Percentiles rank a stretch among this genome's conserved stretches.
phyloP scores from a whole-genome alignment of 805 yeast genomes.

The Priceomyces haplophilus region DNA sequence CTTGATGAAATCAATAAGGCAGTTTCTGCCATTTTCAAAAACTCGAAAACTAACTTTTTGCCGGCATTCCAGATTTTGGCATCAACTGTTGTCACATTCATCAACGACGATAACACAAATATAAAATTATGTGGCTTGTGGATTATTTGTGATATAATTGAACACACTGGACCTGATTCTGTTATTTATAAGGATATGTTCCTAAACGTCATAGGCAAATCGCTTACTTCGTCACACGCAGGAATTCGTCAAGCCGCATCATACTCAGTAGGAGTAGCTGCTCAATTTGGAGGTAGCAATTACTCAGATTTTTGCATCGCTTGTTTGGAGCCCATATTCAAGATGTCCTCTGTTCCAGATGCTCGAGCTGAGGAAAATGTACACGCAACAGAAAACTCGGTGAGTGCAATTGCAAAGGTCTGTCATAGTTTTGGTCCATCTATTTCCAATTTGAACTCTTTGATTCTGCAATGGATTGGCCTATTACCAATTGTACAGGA shows the following conservation, averaged over 20 bases:
- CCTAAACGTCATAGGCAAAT: conserved; percentile 59
- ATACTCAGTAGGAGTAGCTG: conserved; percentile 80
- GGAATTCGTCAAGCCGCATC: conserved; percentile 85
- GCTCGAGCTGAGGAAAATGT: conserved; percentile 82
- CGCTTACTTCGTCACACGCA: conserved; percentile 63
- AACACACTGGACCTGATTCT: conserved; percentile 71
- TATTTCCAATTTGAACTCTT: conserved; percentile 60
- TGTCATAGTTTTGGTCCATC: conserved; percentile 59
- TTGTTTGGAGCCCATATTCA: conserved; percentile 71
- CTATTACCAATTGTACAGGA: conserved; percentile 82
- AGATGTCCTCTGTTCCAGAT: conserved; percentile 71
- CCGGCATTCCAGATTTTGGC: conserved; percentile 62
- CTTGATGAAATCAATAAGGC: conserved; percentile 82
- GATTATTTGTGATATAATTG: conserved; percentile 75
- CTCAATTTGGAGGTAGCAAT: conserved; percentile 66
- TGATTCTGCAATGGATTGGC: conserved; percentile 73
- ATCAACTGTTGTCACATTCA: conserved; percentile 58
- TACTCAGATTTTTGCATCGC: conserved; percentile 64
- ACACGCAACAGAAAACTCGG: conserved; percentile 82
- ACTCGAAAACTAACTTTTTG: conserved; percentile 54
- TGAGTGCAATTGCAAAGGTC: conserved; percentile 80
- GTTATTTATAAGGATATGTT: conserved; percentile 63
- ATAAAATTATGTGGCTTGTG: conserved; percentile 76
- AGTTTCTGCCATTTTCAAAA: conserved; percentile 66
- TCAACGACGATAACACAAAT: conserved; percentile 65